These are phyloP conservation scores for Colletotrichum tamarilloi DNA, from an alignment of 2,329 filamentous ascomycete species.

Conservation along the genomic window DNA sequence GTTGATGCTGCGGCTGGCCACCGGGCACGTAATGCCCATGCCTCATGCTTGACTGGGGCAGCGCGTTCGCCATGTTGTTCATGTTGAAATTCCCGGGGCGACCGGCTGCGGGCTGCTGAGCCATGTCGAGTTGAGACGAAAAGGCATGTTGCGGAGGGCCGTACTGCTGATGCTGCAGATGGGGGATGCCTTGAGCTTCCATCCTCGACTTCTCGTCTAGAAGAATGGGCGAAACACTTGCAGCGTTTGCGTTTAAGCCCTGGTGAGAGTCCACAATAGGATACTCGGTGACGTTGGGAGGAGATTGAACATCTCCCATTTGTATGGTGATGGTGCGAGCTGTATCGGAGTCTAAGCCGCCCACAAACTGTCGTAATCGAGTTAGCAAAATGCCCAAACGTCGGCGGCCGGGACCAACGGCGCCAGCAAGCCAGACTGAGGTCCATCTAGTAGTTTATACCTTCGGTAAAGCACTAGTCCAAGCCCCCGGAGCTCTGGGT, in stretches of 20 bases:
- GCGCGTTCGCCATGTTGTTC: conserved; percentile 54
- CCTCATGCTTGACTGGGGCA: conserved; percentile 55
- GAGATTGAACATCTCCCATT: conserved; percentile 49
- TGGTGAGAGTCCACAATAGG: conserved; percentile 36
- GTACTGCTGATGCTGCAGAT: conserved; percentile 42
- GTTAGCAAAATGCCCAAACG: conserved; percentile 18
- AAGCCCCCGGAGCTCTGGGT: conserved; percentile 18
- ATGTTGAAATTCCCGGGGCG: conserved; percentile 58
- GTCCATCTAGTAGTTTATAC: conserved; percentile 29
- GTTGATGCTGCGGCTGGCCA: conserved; percentile 47
- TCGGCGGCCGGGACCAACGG: conserved; percentile 10
- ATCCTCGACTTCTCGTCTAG: conserved; percentile 16
- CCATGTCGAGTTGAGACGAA: conserved; percentile 55
- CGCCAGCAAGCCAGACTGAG: conserved; percentile 12
- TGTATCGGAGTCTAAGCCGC: conserved; percentile 24
- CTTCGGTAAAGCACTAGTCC: conserved; percentile 28
- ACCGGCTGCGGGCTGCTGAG: conserved; percentile 40
- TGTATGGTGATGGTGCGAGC: conserved; percentile 27
- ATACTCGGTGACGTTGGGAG: conserved; percentile 37
- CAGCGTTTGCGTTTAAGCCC: conserved; percentile 8
- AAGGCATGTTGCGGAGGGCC: conserved; percentile 51
- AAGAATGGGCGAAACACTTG: conserved; percentile 20
- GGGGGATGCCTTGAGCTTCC: conserved; percentile 35
- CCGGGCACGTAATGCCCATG: conserved; percentile 50
- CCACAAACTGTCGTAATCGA: conserved; percentile 22